Percentiles rank a stretch among this genome's conserved stretches.
Conservation (phyloP, 257 asterid species). For the Asclepias syriaca region DNA sequence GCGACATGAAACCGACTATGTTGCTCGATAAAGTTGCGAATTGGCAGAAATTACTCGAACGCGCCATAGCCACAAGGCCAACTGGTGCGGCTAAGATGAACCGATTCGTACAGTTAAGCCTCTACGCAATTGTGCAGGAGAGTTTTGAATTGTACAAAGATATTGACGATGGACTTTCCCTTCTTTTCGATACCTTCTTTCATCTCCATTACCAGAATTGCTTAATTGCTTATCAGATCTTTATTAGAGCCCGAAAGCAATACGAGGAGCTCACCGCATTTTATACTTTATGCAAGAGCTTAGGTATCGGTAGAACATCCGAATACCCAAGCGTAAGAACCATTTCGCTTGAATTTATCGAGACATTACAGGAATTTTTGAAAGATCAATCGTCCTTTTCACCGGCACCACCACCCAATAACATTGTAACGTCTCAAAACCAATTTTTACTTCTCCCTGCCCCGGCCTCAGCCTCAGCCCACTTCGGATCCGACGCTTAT, state of each 20-base stretch:
- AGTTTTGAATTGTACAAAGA: slow-evolving; percentile 70
- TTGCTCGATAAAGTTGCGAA: slow-evolving; percentile 56
- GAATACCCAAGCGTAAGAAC: slow-evolving; percentile 67
- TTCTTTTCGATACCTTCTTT: slow-evolving; percentile 61
- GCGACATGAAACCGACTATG: slow-evolving; percentile 71
- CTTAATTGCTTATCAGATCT: slow-evolving; percentile 58
- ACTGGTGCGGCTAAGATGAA: slow-evolving; percentile 55
- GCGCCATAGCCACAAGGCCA: slow-evolving; percentile 74
- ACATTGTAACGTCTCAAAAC: slow-evolving; percentile 24
- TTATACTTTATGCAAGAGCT: slow-evolving; percentile 47
- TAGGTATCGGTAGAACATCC: slow-evolving; percentile 60
- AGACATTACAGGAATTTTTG: slow-evolving; percentile 61
- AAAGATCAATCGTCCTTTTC: slow-evolving; percentile 76
- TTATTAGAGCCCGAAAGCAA: slow-evolving; percentile 63
- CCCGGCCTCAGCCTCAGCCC: slow-evolving; percentile 14
- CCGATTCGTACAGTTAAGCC: slow-evolving; percentile 48
- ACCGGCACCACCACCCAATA: background rate
- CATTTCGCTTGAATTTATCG: slow-evolving; percentile 60
- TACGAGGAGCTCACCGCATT: slow-evolving; percentile 60
- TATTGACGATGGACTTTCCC: slow-evolving; percentile 64
- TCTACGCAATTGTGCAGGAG: slow-evolving; percentile 71
- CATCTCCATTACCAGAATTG: slow-evolving; percentile 65
- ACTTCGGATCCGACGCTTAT: background rate
- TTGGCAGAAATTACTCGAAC: slow-evolving; percentile 74
- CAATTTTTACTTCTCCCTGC: slow-evolving; percentile 19